Evolutionary conservation across 352 stramenopile genomes (phyloP).

Genomic region (Detonula confervacea): DNA sequence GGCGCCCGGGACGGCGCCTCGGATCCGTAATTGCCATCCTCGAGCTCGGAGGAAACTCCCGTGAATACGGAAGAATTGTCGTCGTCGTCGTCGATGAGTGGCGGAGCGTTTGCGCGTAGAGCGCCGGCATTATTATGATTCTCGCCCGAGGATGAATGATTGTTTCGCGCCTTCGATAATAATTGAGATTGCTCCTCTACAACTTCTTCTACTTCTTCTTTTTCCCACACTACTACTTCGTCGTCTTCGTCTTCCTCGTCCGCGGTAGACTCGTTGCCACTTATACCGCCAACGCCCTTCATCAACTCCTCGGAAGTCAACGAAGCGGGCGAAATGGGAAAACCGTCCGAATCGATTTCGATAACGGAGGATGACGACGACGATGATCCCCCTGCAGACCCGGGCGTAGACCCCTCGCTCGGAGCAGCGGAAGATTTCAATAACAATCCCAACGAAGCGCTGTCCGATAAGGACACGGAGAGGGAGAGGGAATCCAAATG

Average conservation of each 20-base stretch:
- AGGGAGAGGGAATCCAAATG: constrained; percentile 20
- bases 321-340: constrained; percentile 12
- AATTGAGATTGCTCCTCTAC: not conserved
- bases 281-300: too few relatives aligned
- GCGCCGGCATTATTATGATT: too few relatives aligned
- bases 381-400: not conserved
- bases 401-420: not conserved
- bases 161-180: not conserved
- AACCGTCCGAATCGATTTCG: constrained; percentile 39
- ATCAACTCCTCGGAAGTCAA: not conserved
- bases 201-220: not conserved
- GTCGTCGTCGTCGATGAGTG: not conserved
- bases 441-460: not conserved
- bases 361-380: not conserved
- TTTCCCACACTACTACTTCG: not conserved
- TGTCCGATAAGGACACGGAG: constrained; percentile 18
- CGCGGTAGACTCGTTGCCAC: not conserved
- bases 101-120: too few relatives aligned
- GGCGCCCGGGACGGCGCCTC: constrained; percentile 3
- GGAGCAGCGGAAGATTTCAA: not conserved
- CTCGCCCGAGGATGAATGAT: too few relatives aligned
- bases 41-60: not conserved
- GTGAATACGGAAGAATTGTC: not conserved
- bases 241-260: not conserved
- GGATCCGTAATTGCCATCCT: too few relatives aligned